Evolutionary conservation across 2,329 filamentous ascomycete species (phyloP), one percentile per base, ranked within the genome.

Genomic region (Aspergillus pseudoglaucus): DNA sequence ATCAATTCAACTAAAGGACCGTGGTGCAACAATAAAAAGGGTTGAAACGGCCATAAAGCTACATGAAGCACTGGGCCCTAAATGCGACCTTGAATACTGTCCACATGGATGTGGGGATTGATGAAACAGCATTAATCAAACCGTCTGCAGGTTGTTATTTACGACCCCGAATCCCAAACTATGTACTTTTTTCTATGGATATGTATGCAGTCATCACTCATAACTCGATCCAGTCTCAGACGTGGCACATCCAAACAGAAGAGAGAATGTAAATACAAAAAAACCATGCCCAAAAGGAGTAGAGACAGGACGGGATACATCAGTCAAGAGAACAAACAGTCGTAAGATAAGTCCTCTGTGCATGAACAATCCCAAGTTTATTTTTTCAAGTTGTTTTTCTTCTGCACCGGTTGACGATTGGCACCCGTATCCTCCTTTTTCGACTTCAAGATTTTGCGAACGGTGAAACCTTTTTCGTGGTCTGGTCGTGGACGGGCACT

Each of bases 401-500:
- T 58, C 30, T 49, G 54, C 17, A 47, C 47, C 9, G 61, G 60
- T 50, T 55, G 45, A 35, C 61, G 60, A 45, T 66, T 65, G 10
- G 50, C 47, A 6, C 52, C 50, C 18, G 45, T 47, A 50, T 49
- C 55, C 40, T 59, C 55, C 51, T 65, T 67, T 35, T 61, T 51
- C 18, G 42, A 14, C 47, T 62, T 59, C 43, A 67, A 55, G 8
- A 65, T 67, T 49, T 69, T 64, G 45, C 67, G 64, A 27, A 74
- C 63, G 5, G 62, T 47, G 47, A 75, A 74, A 3, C 62, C 64
- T 40, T 66, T 56, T 50, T 74, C 72, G 6, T 62, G 52, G n/a
- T 61, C 63, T 1, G 72, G 72, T n/a, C 73, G 65, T 17, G 52
- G 44, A 35, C 64, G 55, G 10, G 65, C 67, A 53, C 73, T 75